These are phyloP conservation scores for Solanum tarapatanum DNA, from an alignment of 257 asterid species.

Conservation along the genomic window DNA sequence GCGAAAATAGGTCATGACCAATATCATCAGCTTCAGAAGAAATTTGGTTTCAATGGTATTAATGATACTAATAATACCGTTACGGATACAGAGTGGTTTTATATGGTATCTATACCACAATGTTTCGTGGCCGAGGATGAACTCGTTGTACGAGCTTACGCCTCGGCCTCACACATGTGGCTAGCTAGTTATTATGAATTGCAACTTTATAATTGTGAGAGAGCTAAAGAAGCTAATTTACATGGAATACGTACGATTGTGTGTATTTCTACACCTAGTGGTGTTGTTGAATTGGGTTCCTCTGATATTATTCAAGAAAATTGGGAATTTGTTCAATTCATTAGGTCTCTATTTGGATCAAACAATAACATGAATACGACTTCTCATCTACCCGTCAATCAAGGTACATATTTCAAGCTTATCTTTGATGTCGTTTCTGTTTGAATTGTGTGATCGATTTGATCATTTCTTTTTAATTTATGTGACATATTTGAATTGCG, in stretches of 20 bases:
- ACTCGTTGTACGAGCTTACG: constrained; percentile 6
- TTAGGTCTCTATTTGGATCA: background rate
- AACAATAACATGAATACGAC: background rate
- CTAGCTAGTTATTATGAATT: constrained; percentile 14
- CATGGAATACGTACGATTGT: constrained; percentile 26
- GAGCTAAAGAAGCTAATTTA: constrained; percentile 34
- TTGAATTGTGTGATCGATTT: background rate
- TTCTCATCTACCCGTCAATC: background rate
- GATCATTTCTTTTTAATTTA: background rate
- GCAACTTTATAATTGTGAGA: constrained; percentile 6
- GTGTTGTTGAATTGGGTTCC: constrained; percentile 37
- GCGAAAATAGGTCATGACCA: background rate
- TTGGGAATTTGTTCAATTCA: constrained; percentile 11
- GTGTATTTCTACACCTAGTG: constrained; percentile 15
- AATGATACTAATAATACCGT: background rate
- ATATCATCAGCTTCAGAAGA: background rate
- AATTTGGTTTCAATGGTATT: background rate
- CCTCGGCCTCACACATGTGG: constrained; percentile 15
- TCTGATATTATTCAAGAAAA: constrained; percentile 12
- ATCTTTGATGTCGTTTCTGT: background rate
- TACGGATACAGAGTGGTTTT: constrained; percentile 22
- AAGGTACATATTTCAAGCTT: background rate
- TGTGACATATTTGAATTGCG: background rate
- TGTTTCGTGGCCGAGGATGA: constrained; percentile 8
- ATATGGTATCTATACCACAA: constrained; percentile 14